Conservation (phyloP, 345 rosid species). For the Brassica juncea region DNA sequence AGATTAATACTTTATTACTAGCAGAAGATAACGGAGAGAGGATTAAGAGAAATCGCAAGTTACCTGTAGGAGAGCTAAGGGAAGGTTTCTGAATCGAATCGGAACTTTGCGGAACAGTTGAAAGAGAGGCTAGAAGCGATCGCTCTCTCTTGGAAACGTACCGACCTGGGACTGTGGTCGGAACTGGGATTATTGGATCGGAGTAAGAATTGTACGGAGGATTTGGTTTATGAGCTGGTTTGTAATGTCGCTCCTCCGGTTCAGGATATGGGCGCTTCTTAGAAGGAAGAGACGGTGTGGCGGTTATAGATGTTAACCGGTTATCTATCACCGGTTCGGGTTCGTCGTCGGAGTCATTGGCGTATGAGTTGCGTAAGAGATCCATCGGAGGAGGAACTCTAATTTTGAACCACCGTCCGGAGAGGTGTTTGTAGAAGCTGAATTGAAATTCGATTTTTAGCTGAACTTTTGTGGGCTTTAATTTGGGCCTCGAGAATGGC, state of each 20-base stretch:
- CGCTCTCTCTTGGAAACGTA: slow-evolving; percentile 75
- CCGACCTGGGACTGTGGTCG: slow-evolving; percentile 61
- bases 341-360: slow-evolving; percentile 40
- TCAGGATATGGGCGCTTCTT: slow-evolving; percentile 38
- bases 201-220: too few species aligned
- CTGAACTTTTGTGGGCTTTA: not conserved
- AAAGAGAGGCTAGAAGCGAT: slow-evolving; percentile 38
- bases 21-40: slow-evolving; percentile 3
- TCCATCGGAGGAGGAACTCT: slow-evolving; percentile 30
- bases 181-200: slow-evolving; percentile 56
- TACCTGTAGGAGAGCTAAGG: slow-evolving; percentile 46
- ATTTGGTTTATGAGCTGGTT: slow-evolving; percentile 2
- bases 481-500: not conserved
- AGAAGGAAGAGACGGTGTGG: slow-evolving; percentile 13
- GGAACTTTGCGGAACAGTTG: slow-evolving; percentile 3
- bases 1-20: not conserved
- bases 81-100: slow-evolving; percentile 22
- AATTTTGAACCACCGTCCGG: not conserved
- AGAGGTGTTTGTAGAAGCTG: not conserved
- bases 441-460: not conserved
- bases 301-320: not conserved
- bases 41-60: not conserved
- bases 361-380: slow-evolving; percentile 37
- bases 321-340: not conserved
- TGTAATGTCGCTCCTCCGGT: slow-evolving; percentile 18